Percentiles rank a stretch among this genome's conserved stretches.
Conservation (phyloP, 768 basidiomycete species). For the Termitomyces sp. region DNA sequence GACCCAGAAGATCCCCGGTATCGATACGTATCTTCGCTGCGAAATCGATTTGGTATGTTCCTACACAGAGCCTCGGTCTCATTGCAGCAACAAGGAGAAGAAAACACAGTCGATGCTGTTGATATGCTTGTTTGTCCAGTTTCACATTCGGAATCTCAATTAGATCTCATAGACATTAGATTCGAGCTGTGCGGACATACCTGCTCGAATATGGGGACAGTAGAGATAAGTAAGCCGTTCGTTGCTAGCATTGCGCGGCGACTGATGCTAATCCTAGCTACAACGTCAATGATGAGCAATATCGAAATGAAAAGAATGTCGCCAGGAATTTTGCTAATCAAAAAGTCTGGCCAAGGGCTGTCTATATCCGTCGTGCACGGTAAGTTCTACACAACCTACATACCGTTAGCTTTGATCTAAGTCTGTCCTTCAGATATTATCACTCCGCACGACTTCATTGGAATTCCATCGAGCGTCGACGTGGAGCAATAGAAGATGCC, state of each 20-base stretch:
- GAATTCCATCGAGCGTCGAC: slow-evolving; percentile 69
- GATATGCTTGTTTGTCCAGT: slow-evolving; percentile 54
- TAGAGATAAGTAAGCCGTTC: slow-evolving; percentile 39
- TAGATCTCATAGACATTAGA: slow-evolving; percentile 29
- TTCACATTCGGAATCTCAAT: not conserved
- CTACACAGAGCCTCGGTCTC: slow-evolving; percentile 68
- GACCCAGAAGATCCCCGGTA: slow-evolving; percentile 65
- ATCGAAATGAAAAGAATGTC: slow-evolving; percentile 58
- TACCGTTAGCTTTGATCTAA: slow-evolving; percentile 1
- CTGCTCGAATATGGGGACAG: slow-evolving; percentile 76
- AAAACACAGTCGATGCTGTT: slow-evolving; percentile 80
- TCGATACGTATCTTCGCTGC: slow-evolving; percentile 53
- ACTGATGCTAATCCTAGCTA: slow-evolving; percentile 33
- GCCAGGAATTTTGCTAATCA: slow-evolving; percentile 67
- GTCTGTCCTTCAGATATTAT: slow-evolving; percentile 42
- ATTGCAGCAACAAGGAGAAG: slow-evolving; percentile 69
- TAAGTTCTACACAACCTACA: slow-evolving; percentile 17
- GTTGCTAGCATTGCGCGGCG: not conserved
- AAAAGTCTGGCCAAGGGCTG: slow-evolving; percentile 73
- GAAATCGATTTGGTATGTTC: slow-evolving; percentile 61
- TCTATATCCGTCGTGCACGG: slow-evolving; percentile 66
- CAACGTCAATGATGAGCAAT: slow-evolving; percentile 52
- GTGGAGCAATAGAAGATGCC: slow-evolving; percentile 53
- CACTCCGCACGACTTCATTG: slow-evolving; percentile 66
- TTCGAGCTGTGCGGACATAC: slow-evolving; percentile 66